Evolutionary conservation across 2,329 filamentous ascomycete species (phyloP).

Genomic region (Cryphonectria radicalis): DNA sequence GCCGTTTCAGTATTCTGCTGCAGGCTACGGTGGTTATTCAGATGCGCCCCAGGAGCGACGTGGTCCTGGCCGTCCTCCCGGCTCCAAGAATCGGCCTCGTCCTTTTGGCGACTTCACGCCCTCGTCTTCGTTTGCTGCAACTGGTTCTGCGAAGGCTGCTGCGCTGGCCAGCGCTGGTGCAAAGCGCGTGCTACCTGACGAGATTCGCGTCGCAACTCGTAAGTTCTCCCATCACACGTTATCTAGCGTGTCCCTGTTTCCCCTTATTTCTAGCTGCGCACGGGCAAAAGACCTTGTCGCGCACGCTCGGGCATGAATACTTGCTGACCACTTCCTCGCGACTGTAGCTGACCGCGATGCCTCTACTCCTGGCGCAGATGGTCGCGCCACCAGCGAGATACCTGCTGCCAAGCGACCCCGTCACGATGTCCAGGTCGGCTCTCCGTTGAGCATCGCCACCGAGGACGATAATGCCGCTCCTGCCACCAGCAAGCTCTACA

Average conservation of each 20-base stretch:
- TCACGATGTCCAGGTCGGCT: conserved; percentile 16
- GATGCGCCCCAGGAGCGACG: conserved; percentile 28
- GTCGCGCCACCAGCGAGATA: neutral
- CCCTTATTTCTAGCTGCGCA: neutral
- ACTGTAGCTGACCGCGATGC: neutral
- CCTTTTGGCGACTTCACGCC: neutral
- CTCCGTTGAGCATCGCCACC: conserved; percentile 15
- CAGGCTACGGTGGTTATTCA: neutral
- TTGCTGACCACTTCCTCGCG: neutral
- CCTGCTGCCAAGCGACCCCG: conserved; percentile 17
- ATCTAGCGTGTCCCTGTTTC: neutral
- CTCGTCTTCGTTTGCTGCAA: neutral
- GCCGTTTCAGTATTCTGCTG: neutral
- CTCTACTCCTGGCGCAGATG: neutral
- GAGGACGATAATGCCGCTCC: conserved; percentile 16
- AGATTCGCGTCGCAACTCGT: conserved; percentile 28
- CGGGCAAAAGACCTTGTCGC: neutral
- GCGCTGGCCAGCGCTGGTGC: conserved; percentile 27
- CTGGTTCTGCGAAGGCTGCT: conserved; percentile 25
- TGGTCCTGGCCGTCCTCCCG: conserved; percentile 27
- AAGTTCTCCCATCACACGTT: conserved; percentile 5
- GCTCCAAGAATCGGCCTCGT: conserved; percentile 24
- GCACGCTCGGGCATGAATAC: neutral
- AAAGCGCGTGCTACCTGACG: conserved; percentile 20
- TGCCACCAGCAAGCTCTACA: neutral